Evolutionary conservation across 257 asterid genomes (phyloP).

Genomic region (Salvia splendens): DNA sequence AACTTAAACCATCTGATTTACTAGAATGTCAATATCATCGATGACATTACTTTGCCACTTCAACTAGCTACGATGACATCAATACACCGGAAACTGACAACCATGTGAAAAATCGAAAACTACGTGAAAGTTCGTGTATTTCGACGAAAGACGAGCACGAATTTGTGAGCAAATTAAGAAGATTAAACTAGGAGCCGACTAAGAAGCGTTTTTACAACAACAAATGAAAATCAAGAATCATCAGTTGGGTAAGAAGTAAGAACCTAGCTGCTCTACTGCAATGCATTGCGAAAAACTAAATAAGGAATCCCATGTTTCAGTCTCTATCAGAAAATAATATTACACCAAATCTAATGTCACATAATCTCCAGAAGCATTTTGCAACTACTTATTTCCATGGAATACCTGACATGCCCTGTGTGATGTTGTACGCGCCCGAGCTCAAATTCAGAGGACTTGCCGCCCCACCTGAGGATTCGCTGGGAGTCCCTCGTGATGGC

Average conservation of each 20-base stretch:
- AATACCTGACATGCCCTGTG: constrained; percentile 38
- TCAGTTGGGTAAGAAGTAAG: constrained; percentile 3
- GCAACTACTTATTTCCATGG: constrained; percentile 40
- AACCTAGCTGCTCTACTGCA: constrained; percentile 24
- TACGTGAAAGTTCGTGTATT: no score
- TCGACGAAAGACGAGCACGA: no score
- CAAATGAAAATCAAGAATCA: constrained; percentile 17
- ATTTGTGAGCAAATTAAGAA: not conserved
- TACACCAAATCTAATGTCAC: constrained; percentile 29
- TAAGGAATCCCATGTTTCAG: not conserved
- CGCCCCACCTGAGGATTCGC: constrained; percentile 51
- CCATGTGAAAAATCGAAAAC: no score
- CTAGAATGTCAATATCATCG: no score
- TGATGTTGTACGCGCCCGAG: constrained; percentile 33
- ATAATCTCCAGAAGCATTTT: not conserved
- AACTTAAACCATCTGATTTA: no score
- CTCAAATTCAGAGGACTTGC: constrained; percentile 47
- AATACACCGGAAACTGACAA: no score
- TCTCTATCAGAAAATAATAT: constrained; percentile 28
- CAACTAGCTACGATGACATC: no score
- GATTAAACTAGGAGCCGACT: not conserved
- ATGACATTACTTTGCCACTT: no score
- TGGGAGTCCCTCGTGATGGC: constrained; percentile 47
- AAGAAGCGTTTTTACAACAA: constrained; percentile 18
- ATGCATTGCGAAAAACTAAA: not conserved